Conservation (phyloP, 129 eudicot genomes). For the Chrysanthemum seticuspe region DNA sequence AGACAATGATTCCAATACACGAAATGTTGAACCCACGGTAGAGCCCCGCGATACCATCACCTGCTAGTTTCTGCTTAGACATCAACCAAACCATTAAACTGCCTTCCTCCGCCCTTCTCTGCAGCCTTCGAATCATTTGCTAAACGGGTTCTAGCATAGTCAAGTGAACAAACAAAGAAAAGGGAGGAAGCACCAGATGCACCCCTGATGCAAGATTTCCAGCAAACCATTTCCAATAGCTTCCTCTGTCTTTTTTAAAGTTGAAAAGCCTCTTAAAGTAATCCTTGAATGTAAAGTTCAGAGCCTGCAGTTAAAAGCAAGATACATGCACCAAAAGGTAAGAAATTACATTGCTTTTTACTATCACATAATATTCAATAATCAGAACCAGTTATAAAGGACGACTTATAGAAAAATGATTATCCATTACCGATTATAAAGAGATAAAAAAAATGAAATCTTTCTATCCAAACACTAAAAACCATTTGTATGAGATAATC, state of each 20-base stretch:
- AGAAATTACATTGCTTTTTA: no score
- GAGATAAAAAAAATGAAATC: no score
- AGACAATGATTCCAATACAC: conserved; percentile 55
- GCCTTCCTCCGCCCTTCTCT: conserved; percentile 46
- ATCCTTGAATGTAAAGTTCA: conserved; percentile 1
- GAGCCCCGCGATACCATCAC: conserved; percentile 61
- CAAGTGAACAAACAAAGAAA: not conserved
- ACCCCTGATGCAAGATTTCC: not conserved
- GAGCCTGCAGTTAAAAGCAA: not conserved
- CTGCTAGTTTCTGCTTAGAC: conserved; percentile 50
- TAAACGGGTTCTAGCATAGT: not conserved
- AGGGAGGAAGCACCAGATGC: conserved; percentile 7
- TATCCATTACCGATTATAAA: no score
- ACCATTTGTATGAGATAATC: no score
- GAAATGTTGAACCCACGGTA: conserved; percentile 62
- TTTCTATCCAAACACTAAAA: no score
- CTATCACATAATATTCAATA: not conserved
- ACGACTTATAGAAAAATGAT: no score
- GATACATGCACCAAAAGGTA: no score
- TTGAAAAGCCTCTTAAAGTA: conserved; percentile 36
- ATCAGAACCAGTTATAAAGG: not conserved
- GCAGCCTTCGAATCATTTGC: conserved; percentile 4
- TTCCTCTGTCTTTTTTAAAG: conserved; percentile 53
- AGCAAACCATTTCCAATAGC: conserved; percentile 62
- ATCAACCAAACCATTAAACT: conserved; percentile 51